Evolutionary conservation across 768 basidiomycete species (phyloP).

Genomic region (Lyophyllum atratum): DNA sequence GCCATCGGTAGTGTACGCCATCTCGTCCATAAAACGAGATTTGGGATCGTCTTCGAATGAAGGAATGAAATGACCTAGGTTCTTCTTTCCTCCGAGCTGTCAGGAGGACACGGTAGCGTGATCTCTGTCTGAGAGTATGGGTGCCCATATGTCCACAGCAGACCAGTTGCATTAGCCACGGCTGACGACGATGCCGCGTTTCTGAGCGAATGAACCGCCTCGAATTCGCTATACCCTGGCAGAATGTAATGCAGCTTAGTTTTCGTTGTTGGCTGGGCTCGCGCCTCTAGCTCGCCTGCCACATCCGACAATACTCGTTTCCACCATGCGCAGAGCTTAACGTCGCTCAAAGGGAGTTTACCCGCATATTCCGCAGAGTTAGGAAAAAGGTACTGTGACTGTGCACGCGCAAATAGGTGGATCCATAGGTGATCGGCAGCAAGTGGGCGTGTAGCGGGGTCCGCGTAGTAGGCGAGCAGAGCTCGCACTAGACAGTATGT

Average conservation of each 20-base stretch:
- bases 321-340: conserved; percentile 92
- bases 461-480: conserved; percentile 64
- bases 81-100: conserved; percentile 29
- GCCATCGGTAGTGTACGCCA: conserved; percentile 70
- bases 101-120: conserved; percentile 43
- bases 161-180: not conserved
- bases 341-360: conserved; percentile 78
- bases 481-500: conserved; percentile 69
- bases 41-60: conserved; percentile 98
- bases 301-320: conserved; percentile 68
- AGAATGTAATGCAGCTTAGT: conserved; percentile 60
- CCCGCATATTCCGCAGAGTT: conserved; percentile 71
- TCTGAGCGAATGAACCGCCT: conserved; percentile 63
- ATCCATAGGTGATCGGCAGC: conserved; percentile 65
- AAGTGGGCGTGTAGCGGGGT: conserved; percentile 63
- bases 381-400: conserved; percentile 92
- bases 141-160: conserved; percentile 76
- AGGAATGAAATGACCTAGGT: conserved; percentile 79
- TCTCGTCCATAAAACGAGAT: conserved; percentile 89
- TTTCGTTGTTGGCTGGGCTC: conserved; percentile 27
- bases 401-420: conserved; percentile 89
- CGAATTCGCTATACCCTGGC: conserved; percentile 68
- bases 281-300: conserved; percentile 39
- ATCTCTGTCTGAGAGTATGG: conserved; percentile 65
- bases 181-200: conserved; percentile 24